Conservation (phyloP, 2,329 filamentous ascomycete species). For the Zopfia rhizophila region DNA sequence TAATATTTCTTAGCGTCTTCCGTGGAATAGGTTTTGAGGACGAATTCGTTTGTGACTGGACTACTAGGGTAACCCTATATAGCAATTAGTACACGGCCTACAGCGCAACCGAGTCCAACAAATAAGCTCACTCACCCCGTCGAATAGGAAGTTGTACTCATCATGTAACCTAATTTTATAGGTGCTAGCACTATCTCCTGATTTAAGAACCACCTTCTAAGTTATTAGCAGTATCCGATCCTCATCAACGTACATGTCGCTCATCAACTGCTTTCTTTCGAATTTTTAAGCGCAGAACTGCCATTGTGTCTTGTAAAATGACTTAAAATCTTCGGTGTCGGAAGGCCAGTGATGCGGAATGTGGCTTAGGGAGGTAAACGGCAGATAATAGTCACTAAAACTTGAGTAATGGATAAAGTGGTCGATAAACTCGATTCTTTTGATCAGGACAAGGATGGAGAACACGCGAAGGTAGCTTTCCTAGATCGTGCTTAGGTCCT, state of each 20-base stretch:
- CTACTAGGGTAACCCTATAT: background rate
- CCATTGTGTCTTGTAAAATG: slow-evolving; percentile 29
- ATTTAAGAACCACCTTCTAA: background rate
- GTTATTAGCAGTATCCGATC: slow-evolving; percentile 22
- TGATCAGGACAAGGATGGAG: slow-evolving; percentile 24
- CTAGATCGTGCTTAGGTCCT: slow-evolving; percentile 4
- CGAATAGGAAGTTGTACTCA: slow-evolving; percentile 20
- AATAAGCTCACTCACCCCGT: background rate
- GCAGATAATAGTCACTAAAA: slow-evolving; percentile 22
- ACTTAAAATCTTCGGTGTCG: background rate
- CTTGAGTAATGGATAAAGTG: slow-evolving; percentile 14
- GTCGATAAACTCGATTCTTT: slow-evolving; percentile 12
- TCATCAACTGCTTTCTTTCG: background rate
- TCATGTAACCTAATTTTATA: slow-evolving; percentile 21
- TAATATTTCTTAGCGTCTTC: slow-evolving; percentile 15
- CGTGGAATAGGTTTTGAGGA: slow-evolving; percentile 26
- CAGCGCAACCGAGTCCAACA: background rate
- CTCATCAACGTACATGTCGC: slow-evolving; percentile 1
- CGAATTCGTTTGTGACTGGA: slow-evolving; percentile 16
- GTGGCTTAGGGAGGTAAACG: slow-evolving; percentile 13
- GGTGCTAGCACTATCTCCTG: slow-evolving; percentile 5
- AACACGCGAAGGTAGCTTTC: slow-evolving; percentile 22
- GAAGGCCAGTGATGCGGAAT: slow-evolving; percentile 7
- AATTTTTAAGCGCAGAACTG: slow-evolving; percentile 19
- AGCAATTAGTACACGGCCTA: too few species aligned